These are phyloP conservation scores for Triticum turgidum DNA, from an alignment of 176 grass and related monocot species.

Conservation along the genomic window DNA sequence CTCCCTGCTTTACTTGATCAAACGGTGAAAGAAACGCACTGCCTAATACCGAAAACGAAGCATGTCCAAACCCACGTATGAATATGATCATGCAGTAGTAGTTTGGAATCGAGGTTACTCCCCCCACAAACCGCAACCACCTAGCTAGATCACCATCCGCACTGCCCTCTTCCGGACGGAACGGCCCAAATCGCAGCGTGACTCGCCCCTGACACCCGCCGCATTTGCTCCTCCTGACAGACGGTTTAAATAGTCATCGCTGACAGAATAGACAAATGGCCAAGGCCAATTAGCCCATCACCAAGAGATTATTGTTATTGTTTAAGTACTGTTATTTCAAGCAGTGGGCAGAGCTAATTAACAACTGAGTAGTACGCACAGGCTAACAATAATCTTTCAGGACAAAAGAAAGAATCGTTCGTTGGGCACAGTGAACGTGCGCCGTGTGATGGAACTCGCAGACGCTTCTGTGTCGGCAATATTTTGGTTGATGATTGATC, in stretches of 20 bases:
- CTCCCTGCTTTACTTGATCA: conserved; percentile 23
- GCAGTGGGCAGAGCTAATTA: neutral
- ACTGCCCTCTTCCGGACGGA: neutral
- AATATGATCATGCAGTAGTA: conserved; percentile 27
- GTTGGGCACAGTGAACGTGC: neutral
- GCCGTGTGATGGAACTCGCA: neutral
- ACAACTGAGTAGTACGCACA: neutral
- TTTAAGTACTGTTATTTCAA: neutral
- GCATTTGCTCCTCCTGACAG: conserved; percentile 13
- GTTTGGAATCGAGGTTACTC: conserved; percentile 43
- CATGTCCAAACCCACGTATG: conserved; percentile 30
- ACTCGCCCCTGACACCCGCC: conserved; percentile 16
- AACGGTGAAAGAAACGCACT: conserved; percentile 20
- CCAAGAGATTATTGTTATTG: neutral
- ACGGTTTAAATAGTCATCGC: neutral
- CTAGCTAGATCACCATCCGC: neutral
- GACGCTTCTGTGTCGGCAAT: neutral
- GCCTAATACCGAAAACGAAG: conserved; percentile 45
- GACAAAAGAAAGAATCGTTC: neutral
- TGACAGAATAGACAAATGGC: neutral
- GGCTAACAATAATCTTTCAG: neutral
- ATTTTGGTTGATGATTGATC: neutral
- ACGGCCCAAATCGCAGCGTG: neutral
- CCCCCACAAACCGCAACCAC: conserved; percentile 21
- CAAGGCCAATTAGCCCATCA: neutral